Evolutionary conservation across 495 filamentous ascomycete genomes (phyloP), one percentile per base, ranked within the genome.

Genomic region (Hyaloscypha variabilis): DNA sequence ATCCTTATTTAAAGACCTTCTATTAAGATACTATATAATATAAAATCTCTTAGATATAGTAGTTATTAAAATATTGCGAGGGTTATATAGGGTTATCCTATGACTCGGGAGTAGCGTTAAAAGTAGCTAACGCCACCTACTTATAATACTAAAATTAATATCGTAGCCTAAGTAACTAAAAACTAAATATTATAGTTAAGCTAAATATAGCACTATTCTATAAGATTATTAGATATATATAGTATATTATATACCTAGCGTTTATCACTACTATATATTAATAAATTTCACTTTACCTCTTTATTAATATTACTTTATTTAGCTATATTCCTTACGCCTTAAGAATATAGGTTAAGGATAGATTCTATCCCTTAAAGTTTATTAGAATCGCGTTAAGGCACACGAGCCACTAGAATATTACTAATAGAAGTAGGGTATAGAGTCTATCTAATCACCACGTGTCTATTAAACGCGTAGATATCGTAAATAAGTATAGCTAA

Each of bases 401-500:
- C 8, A 25, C 31, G 17, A 60, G 34, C 58, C 23, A 60, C 58
- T 50, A 60, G 58, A 60, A 60, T 50, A 36, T 25, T 60, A n/a
- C 58, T 24, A 49, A 11, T 55, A 26, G 52, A 55, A 55, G 52
- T 23, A 55, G 21, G 52, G 17, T 26, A 60, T 13, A 36, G 58
- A 17, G 25, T 60, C 39, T 36, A 46, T 60, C 26, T 46, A 34
- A 60, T 55, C 58, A 24, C 58, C 50, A 63, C 60, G 52, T 55
- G 46, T 28, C 31, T 63, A 23, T 55, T 53, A 28, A 63, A 55
- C 23, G 21, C 46, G 21, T 26, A 24, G n/a, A 63, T 25, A 31
- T 63, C 29, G 25, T 29, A 58, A 39, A 64, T 64, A 52, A 64
- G 62, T 30, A n/a, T 64, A 21, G 34, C 52, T 58, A 31, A 64